Evolutionary conservation across 2,329 filamentous ascomycete genomes (phyloP), one percentile per base, ranked within the genome.

Genomic region (Fusarium drepaniforme): DNA sequence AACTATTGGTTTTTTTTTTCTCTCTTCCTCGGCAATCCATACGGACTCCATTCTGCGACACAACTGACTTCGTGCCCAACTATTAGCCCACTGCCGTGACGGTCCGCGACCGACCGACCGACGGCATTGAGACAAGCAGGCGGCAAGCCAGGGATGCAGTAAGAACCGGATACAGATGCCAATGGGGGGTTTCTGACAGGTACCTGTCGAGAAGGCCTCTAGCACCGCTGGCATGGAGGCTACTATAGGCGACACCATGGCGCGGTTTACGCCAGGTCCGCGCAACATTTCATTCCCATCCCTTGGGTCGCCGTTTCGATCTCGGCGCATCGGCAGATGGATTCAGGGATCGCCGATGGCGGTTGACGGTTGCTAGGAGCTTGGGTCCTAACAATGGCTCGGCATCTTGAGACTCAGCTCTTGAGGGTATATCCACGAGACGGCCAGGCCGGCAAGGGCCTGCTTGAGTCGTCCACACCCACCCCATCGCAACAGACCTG

Each of bases 1-100:
- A 49, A 59, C 73, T 74, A 74, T 75, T 64, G 73, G n/a, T 57
- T 73, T 71, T 66, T 56, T 60, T 67, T 71, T 63, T 58, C 37
- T 23, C 58, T 37, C 28, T 56, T 21, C 28, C 51, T 51, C 46
- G 25, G 64, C 42, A 71, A 68, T 57, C 64, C 67, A 71, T 74
- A 63, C 60, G 49, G 35, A 58, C 62, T 64, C 64, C 68, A 70
- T 74, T 70, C 65, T 72, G 68, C 72, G 67, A 33, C 57, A 56
- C 71, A 35, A 69, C 51, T 25, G 59, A 53, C 56, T 64, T 66
- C 63, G 59, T 57, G 66, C 60, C 73, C 30, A 35, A 30, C 21
- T 38, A 40, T 30, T 66, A 49, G 18, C 33, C 33, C 56, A 25
- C 67, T 59, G 57, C 65, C 65, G 13, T 62, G 72, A 62, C 69